Evolutionary conservation across 129 eudicot genomes (phyloP), one percentile per base, ranked within the genome.

Genomic region (Scalesia atractyloides): DNA sequence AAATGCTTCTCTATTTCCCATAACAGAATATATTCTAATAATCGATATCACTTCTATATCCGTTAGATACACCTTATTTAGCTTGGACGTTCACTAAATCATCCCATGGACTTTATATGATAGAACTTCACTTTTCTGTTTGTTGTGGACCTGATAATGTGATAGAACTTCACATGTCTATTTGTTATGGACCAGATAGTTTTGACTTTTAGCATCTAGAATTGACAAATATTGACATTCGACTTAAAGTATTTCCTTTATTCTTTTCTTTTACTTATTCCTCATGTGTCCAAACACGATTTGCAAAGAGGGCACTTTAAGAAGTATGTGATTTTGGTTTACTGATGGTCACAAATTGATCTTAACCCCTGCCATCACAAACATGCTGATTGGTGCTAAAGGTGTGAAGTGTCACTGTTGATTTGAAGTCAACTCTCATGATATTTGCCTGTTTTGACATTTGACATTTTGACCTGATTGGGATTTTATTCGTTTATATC

Each of bases 201-300:
- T 20, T 7, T 70, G 82, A 70, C 82, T 77, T 70, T 51, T 70
- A 9, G 59, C 72, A 77, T 70, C 65, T 75, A 34, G 43, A 57
- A 30, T 51, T 62, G 82, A 61, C 76, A 77, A 77, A 36, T 70
- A 50, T 77, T 77, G 76, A 77, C 72, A 50, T 77, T 47, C 66
- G 43, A 70, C 58, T 69, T 49, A 70, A 77, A 70, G 8, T 11
- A 24, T 13, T 58, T 22, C 64, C n/a, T 58, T 58, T 58, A 24
- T 58, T 15, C 64, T 22, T 58, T 58, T 13, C 39, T 22, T 58
- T 58, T 24, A 5, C 30, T 37, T 24, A 10, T 62, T 48, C 67
- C 20, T 69, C 65, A 62, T 51, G 82, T 77, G 76, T 70, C 51
- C 58, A 62, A 77, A 77, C 14, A 70, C 14, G n/a, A 49, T n/a